Percentiles rank a stretch among this genome's conserved stretches.
These are phyloP conservation scores for Canavalia gladiata DNA, from an alignment of 306 rosid genomes.

Conservation along the genomic window DNA sequence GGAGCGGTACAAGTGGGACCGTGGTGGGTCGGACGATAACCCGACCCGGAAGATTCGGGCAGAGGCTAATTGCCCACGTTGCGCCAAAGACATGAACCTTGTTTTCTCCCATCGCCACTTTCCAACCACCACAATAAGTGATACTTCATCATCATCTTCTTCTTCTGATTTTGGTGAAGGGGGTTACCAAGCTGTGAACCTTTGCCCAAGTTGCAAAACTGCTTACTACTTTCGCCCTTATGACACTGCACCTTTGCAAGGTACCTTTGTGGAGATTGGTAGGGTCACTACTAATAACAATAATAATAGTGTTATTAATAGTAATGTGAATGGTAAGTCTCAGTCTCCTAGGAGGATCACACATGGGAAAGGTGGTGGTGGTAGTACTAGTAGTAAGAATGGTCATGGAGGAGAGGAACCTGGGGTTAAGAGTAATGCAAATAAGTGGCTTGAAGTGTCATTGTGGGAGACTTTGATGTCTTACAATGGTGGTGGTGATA, in stretches of 20 bases:
- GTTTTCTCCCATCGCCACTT: slow-evolving; percentile 70
- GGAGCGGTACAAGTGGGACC: slow-evolving; percentile 93
- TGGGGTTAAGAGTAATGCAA: slow-evolving; percentile 42
- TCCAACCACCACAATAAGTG: slow-evolving; percentile 32
- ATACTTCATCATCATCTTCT: no score
- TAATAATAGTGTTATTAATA: slow-evolving; percentile 29
- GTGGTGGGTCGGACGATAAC: slow-evolving; percentile 80
- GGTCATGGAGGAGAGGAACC: slow-evolving; percentile 48
- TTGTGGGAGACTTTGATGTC: slow-evolving; percentile 72
- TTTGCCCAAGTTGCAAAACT: slow-evolving; percentile 91
- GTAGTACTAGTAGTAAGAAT: slow-evolving; percentile 44
- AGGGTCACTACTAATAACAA: slow-evolving; percentile 52
- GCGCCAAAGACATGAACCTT: slow-evolving; percentile 79
- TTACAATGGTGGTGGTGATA: slow-evolving; percentile 45
- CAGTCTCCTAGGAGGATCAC: slow-evolving; percentile 53
- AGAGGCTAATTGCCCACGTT: slow-evolving; percentile 92
- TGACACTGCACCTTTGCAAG: slow-evolving; percentile 77
- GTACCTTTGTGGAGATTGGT: slow-evolving; percentile 90
- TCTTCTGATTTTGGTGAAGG: slow-evolving; percentile 15
- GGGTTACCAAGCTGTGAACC: slow-evolving; percentile 74
- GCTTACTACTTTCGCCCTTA: slow-evolving; percentile 83
- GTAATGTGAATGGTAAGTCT: slow-evolving; percentile 38
- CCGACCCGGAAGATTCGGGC: slow-evolving; percentile 80
- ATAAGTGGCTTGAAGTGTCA: slow-evolving; percentile 60
- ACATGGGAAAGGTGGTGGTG: slow-evolving; percentile 46